These are phyloP conservation scores for Cercophora scortea DNA, from an alignment of 495 filamentous ascomycete species.

Conservation along the genomic window DNA sequence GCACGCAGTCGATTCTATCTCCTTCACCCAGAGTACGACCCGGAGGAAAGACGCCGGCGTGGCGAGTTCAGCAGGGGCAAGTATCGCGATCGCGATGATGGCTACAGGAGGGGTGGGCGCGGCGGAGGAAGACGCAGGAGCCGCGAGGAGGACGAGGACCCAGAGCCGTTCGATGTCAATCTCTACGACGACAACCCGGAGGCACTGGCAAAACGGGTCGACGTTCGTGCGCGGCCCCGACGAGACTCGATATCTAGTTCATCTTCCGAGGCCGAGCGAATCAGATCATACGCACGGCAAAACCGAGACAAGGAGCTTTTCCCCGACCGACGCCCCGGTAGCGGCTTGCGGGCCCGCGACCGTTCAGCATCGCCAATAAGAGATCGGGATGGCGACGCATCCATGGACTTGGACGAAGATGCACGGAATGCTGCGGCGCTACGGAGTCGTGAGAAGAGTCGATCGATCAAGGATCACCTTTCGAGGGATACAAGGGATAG, in stretches of 20 bases:
- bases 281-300: constrained; percentile 16
- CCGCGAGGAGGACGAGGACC: constrained; percentile 29
- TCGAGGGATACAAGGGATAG: constrained; percentile 16
- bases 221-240: constrained; percentile 11
- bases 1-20: constrained; percentile 85
- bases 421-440: constrained; percentile 20
- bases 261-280: constrained; percentile 19
- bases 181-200: constrained; percentile 68
- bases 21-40: constrained; percentile 81
- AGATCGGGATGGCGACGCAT: constrained; percentile 51
- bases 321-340: constrained; percentile 24
- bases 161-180: constrained; percentile 54
- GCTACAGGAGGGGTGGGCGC: constrained; percentile 49
- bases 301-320: constrained; percentile 47
- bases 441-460: constrained; percentile 38
- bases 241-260: constrained; percentile 26
- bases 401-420: constrained; percentile 32
- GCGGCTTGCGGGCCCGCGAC: constrained; percentile 45
- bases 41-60: constrained; percentile 56
- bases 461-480: constrained; percentile 35
- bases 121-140: constrained; percentile 43
- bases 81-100: constrained; percentile 52
- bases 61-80: constrained; percentile 34
- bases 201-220: constrained; percentile 24
- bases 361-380: constrained; percentile 63